Evolutionary conservation across 1,284 basidiomycete genomes (phyloP).

Genomic region (Wallemia hederae): DNA sequence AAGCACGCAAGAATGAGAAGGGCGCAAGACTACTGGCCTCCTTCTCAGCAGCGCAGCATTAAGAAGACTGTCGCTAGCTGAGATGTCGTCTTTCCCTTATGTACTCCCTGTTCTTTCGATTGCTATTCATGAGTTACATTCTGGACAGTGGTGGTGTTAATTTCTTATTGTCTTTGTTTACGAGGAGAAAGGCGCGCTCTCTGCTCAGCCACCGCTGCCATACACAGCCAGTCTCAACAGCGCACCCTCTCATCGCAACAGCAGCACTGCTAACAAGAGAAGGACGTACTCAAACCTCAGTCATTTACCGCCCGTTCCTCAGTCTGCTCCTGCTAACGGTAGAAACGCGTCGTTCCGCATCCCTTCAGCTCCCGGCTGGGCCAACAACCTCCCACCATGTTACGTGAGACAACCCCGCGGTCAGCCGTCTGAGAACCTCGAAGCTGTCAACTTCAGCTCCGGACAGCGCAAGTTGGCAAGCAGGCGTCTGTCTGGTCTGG

Average conservation of each 20-base stretch:
- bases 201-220: too few relatives aligned
- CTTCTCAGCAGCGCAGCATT: neutral
- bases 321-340: neutral
- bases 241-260: too few relatives aligned
- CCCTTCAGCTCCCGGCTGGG: neutral
- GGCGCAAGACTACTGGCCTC: neutral
- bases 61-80: neutral
- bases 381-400: neutral
- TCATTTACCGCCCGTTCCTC: neutral
- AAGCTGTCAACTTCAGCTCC: neutral
- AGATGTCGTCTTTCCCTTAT: too few relatives aligned
- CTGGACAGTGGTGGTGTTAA: too few relatives aligned
- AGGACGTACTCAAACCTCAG: neutral
- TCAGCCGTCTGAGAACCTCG: neutral
- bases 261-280: neutral
- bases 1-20: neutral
- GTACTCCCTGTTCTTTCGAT: too few relatives aligned
- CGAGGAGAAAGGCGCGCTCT: too few relatives aligned
- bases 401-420: neutral
- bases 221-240: neutral
- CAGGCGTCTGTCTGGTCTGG: neutral
- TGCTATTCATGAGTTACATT: too few relatives aligned
- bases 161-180: too few relatives aligned
- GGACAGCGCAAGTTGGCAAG: neutral
- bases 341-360: neutral